Percentiles rank a stretch among this genome's conserved stretches.
Conservation (phyloP, 306 rosid species). For the Boehmeria nivea region DNA sequence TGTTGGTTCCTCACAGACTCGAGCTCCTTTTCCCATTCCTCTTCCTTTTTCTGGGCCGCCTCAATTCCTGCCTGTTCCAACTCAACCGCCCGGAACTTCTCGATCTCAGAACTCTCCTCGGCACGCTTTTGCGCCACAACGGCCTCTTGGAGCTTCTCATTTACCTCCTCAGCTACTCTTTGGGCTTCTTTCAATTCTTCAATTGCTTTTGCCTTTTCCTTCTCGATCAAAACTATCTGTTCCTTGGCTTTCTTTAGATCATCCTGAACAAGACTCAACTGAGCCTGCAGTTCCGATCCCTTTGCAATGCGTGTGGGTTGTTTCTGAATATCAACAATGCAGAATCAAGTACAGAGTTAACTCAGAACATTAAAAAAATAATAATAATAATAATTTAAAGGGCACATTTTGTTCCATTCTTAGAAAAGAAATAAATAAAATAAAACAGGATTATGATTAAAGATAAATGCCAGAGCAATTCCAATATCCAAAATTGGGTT, state of each 20-base stretch:
- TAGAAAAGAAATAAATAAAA: too few species aligned
- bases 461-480: neutral
- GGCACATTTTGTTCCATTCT: too few species aligned
- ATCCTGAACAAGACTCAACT: conserved; percentile 62
- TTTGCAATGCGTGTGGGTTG: conserved; percentile 46
- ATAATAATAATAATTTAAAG: too few species aligned
- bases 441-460: neutral
- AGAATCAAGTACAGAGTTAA: conserved; percentile 12
- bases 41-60: conserved; percentile 76
- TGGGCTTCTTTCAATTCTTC: conserved; percentile 81
- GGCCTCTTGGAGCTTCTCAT: conserved; percentile 81
- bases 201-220: conserved; percentile 60
- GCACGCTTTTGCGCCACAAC: conserved; percentile 82
- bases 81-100: conserved; percentile 88
- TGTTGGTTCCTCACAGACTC: conserved; percentile 81
- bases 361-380: too few species aligned
- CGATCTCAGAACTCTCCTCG: conserved; percentile 86
- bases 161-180: conserved; percentile 67
- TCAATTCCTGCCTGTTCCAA: conserved; percentile 95
- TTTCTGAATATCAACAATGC: conserved; percentile 50
- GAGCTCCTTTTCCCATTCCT: conserved; percentile 77
- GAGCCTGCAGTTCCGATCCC: conserved; percentile 68
- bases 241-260: conserved; percentile 90
- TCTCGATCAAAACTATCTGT: conserved; percentile 58
- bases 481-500: too few species aligned